Evolutionary conservation across 345 rosid genomes (phyloP), one percentile per base, ranked within the genome.

Genomic region (Camelina neglecta): DNA sequence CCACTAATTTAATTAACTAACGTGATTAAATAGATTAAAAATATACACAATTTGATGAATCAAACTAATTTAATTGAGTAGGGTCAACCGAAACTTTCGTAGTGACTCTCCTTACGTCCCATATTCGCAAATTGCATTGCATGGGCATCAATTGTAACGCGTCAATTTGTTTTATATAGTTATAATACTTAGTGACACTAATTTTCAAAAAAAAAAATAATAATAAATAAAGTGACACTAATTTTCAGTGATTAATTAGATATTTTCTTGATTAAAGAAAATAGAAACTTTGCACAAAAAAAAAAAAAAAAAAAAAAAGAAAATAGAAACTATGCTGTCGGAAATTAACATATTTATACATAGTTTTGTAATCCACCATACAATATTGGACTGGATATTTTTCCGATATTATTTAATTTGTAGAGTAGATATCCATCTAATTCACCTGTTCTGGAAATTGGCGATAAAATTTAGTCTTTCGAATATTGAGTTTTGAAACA

Each of bases 91-190:
- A 69, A 75, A 54, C 65, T 69, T 54, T 63, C 70, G 4, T 75
- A 42, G 33, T 70, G 65, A 63, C 66, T n/a, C 50, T 47, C 45
- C 60, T 62, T 55, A 47, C 71, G 75, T 63, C 60, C 36, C 26
- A 44, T 23, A 55, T 70, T 49, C 36, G 11, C 79, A 41, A 67
- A 42, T 69, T 76, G 75, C 71, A 76, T 42, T 69, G 80, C 80
- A 76, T 70, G 60, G 60, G 60, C 21, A 63, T 74, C 48, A 8
- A 5, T 2, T 15, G 2, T 47, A 57, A 57, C 61, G 44, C 44
- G 51, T 76, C 60, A 45, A 33, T 33, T 60, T 69, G 11, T 29
- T 44, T 8, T 38, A 69, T 21, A 20, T 41, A 36, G 61, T 16
- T 12, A 68, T 24, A 11, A 18, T 67, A 42, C 16, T 15, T 4